Conservation (phyloP, 2,329 filamentous ascomycete species). For the Fusarium chuoi region DNA sequence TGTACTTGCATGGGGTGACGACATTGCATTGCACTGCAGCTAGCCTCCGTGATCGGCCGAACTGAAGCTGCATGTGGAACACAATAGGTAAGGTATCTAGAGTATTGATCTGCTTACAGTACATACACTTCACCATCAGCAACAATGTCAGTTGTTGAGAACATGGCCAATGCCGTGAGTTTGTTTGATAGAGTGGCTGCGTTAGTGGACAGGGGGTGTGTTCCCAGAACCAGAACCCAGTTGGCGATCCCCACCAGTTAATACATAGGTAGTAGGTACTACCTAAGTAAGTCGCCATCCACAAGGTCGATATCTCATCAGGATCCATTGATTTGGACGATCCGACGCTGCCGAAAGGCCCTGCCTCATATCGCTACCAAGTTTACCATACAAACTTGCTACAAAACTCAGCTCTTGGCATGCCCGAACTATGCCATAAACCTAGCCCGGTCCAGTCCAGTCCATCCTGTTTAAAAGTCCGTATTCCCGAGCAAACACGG, state of each 20-base stretch:
- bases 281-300: neutral
- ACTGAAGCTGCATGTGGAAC: neutral
- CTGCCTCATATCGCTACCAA: neutral
- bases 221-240: neutral
- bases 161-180: neutral
- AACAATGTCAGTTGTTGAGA: neutral
- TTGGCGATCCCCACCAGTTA: slow-evolving; percentile 6
- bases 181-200: slow-evolving; percentile 14
- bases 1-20: neutral
- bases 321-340: neutral
- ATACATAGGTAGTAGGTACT: too few relatives aligned
- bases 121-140: neutral
- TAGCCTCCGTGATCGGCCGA: neutral
- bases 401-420: slow-evolving; percentile 16
- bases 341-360: slow-evolving; percentile 21
- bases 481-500: neutral
- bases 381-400: neutral
- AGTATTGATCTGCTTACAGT: neutral
- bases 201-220: slow-evolving; percentile 6
- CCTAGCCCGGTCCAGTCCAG: neutral
- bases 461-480: neutral
- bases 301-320: neutral
- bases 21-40: neutral
- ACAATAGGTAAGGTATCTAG: neutral
- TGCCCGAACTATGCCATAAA: slow-evolving; percentile 2